These are phyloP conservation scores for Ophiosphaerella herpotricha DNA, from an alignment of 2,329 filamentous ascomycete species.

Conservation along the genomic window DNA sequence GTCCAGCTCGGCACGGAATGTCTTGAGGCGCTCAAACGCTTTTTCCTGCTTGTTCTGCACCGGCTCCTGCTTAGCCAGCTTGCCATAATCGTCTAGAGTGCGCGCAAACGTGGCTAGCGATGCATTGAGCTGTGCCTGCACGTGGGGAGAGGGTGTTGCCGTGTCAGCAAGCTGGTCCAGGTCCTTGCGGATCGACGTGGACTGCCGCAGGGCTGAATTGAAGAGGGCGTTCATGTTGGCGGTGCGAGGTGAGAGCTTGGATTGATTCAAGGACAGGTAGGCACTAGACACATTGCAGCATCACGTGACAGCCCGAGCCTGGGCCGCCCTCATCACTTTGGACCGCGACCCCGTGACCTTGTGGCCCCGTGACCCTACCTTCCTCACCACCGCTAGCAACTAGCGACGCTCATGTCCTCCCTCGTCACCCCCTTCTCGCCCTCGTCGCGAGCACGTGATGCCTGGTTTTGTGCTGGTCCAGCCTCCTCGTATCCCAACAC, in stretches of 20 bases:
- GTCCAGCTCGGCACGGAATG: conserved; percentile 79
- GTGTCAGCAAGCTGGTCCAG: conserved; percentile 70
- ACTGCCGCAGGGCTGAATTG: conserved; percentile 85
- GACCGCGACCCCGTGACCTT: too few relatives aligned
- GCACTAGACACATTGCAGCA: conserved; percentile 42
- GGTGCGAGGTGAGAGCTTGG: conserved; percentile 8
- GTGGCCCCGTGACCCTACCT: too few relatives aligned
- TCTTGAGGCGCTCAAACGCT: conserved; percentile 80
- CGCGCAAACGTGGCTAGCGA: conserved; percentile 80
- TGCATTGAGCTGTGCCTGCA: conserved; percentile 57
- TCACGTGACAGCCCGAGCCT: not conserved
- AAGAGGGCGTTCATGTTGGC: conserved; percentile 73
- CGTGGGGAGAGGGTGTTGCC: conserved; percentile 62
- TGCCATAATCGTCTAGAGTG: conserved; percentile 89
- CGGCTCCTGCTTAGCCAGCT: conserved; percentile 83
- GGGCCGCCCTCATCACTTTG: too few relatives aligned
- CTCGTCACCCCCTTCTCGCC: conserved; percentile 27
- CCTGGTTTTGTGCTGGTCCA: conserved; percentile 30
- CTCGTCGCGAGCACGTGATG: conserved; percentile 23
- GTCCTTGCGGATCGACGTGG: conserved; percentile 76
- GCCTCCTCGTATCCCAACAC: conserved; percentile 25
- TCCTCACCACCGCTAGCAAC: too few relatives aligned
- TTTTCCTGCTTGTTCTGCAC: conserved; percentile 92
- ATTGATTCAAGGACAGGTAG: too few relatives aligned
- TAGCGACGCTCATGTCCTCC: conserved; percentile 15